These are phyloP conservation scores for Venturia pyrina DNA, from an alignment of 2,329 filamentous ascomycete genomes.

Conservation along the genomic window DNA sequence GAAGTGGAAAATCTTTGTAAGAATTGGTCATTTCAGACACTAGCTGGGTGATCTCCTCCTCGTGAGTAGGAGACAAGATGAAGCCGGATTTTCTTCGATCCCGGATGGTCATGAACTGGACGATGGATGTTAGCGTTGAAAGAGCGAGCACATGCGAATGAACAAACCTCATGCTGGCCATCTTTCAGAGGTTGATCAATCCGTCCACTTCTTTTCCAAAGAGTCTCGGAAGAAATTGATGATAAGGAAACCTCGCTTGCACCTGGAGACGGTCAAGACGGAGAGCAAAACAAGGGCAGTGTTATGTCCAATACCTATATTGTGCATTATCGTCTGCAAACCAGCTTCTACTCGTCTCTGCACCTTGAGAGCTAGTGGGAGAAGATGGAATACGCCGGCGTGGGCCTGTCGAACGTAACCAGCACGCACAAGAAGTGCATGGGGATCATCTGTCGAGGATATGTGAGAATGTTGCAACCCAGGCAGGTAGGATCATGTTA, in stretches of 20 bases:
- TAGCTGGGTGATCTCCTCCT: constrained; percentile 86
- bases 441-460: constrained; percentile 42
- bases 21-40: constrained; percentile 65
- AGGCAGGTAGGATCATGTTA: not conserved
- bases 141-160: too few species aligned
- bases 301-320: not conserved
- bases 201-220: constrained; percentile 80
- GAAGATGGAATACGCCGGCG: constrained; percentile 82
- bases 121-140: not conserved
- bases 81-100: constrained; percentile 66
- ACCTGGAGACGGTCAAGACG: constrained; percentile 32
- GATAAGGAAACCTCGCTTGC: constrained; percentile 78
- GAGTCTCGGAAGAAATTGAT: constrained; percentile 69
- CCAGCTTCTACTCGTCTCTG: constrained; percentile 24
- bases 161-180: constrained; percentile 59
- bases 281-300: not conserved
- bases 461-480: not conserved
- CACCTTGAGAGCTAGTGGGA: constrained; percentile 58
- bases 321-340: not conserved
- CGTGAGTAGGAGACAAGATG: constrained; percentile 83
- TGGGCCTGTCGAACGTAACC: constrained; percentile 67
- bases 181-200: constrained; percentile 36
- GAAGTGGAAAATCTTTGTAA: constrained; percentile 75
- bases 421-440: constrained; percentile 57
- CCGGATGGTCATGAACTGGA: constrained; percentile 6